Percentiles rank a stretch among this genome's conserved stretches.
phyloP scores from a whole-genome alignment of 352 stramenopile genomes.

The Sclerospora graminicola region DNA sequence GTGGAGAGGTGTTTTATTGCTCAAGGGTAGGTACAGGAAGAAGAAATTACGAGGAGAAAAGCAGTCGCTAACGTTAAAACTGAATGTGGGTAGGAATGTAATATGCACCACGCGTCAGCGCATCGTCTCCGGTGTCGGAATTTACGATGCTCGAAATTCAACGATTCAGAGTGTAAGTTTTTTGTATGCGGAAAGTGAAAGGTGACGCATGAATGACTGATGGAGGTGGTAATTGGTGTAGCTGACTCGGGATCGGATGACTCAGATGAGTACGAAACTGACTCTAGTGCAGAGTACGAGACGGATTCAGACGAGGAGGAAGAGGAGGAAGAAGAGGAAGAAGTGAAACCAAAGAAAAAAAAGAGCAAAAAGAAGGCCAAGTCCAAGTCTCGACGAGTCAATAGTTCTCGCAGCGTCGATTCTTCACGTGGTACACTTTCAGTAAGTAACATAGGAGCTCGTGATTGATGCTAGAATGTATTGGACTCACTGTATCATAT shows the following conservation, averaged over 20 bases:
- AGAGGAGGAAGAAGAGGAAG: conserved; percentile 52
- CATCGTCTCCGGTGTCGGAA: conserved; percentile 81
- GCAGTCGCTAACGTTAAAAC: background rate
- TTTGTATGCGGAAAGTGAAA: background rate
- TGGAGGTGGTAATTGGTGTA: conserved; percentile 6
- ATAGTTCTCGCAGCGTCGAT: conserved; percentile 35
- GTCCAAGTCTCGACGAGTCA: conserved; percentile 32
- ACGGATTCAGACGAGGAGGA: conserved; percentile 47
- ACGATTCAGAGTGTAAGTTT: conserved; percentile 78
- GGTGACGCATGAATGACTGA: background rate
- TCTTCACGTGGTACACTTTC: conserved; percentile 23
- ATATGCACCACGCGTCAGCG: conserved; percentile 82
- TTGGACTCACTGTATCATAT: conserved; percentile 7
- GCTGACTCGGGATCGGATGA: conserved; percentile 70
- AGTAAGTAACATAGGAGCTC: conserved; percentile 8
- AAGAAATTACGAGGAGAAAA: background rate
- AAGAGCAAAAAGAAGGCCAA: conserved; percentile 40
- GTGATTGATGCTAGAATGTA: background rate
- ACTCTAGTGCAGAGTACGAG: conserved; percentile 41
- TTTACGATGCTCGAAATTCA: conserved; percentile 83
- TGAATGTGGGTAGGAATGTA: conserved; percentile 48
- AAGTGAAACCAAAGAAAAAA: conserved; percentile 60
- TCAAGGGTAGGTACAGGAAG: conserved; percentile 34
- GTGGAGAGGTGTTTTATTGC: conserved; percentile 82
- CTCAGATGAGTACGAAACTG: conserved; percentile 65